Evolutionary conservation across 129 eudicot species (phyloP).

Genomic region (Artemisia argyi): DNA sequence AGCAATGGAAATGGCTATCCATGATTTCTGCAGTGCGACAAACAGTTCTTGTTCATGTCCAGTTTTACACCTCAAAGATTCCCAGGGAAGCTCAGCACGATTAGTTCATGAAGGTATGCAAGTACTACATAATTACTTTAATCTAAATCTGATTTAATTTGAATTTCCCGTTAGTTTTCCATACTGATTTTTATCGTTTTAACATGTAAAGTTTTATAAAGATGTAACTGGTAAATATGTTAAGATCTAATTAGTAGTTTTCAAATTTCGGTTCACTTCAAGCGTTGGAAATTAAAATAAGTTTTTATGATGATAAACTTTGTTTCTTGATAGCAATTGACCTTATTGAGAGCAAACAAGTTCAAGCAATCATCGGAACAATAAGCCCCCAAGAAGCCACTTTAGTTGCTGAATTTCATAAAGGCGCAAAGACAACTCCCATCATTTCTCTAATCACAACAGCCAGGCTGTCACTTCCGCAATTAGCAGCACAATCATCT

Average conservation of each 20-base stretch:
- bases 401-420: slow-evolving; percentile 34
- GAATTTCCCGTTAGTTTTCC: no score
- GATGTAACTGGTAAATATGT: no score
- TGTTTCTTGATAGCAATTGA: slow-evolving; percentile 37
- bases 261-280: neutral
- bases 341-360: slow-evolving; percentile 31
- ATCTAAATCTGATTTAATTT: no score
- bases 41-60: slow-evolving; percentile 21
- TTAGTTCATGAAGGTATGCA: slow-evolving; percentile 36
- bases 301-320: neutral
- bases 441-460: slow-evolving; percentile 46
- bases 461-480: neutral
- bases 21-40: slow-evolving; percentile 25
- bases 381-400: slow-evolving; percentile 48
- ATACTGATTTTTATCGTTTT: no score
- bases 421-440: slow-evolving; percentile 30
- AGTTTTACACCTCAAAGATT: slow-evolving; percentile 40
- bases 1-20: slow-evolving; percentile 49
- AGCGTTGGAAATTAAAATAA: neutral
- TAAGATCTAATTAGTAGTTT: neutral
- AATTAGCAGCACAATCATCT: slow-evolving; percentile 16
- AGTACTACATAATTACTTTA: no score
- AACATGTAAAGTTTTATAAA: no score
- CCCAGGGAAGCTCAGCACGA: slow-evolving; percentile 32
- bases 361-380: slow-evolving; percentile 43